A percentile compares a stretch with the other conserved stretches of the same genome.
phyloP scores from a whole-genome alignment of 768 basidiomycete species.

The Pleurotus tuber-regium region DNA sequence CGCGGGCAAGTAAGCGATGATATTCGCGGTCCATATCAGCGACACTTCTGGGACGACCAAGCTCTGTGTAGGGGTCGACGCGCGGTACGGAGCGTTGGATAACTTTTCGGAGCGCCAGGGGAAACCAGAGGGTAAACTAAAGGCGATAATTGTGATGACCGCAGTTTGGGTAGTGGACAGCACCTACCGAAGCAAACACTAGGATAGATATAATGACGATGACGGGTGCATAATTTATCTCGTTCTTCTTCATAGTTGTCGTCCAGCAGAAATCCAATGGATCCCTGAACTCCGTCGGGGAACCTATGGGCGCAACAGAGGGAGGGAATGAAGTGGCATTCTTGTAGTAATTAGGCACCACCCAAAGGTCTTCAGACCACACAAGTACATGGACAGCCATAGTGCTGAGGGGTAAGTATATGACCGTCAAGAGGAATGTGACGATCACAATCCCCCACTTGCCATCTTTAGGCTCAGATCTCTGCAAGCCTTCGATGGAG shows the following conservation, averaged over 20 bases:
- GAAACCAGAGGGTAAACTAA: constrained; percentile 71
- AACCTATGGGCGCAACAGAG: constrained; percentile 48
- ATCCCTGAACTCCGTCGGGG: constrained; percentile 52
- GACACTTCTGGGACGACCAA: constrained; percentile 58
- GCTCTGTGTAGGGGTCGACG: constrained; percentile 66
- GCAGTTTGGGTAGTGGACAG: too few species aligned
- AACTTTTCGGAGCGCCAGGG: constrained; percentile 55
- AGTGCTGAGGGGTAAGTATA: constrained; percentile 77
- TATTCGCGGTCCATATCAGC: constrained; percentile 70
- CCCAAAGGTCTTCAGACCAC: constrained; percentile 79
- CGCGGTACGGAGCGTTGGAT: constrained; percentile 58
- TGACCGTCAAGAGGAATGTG: constrained; percentile 62
- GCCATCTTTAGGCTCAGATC: constrained; percentile 34
- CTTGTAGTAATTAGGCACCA: constrained; percentile 63
- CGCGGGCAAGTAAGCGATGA: constrained; percentile 58
- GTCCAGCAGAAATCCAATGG: constrained; percentile 77
- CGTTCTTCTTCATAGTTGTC: constrained; percentile 69
- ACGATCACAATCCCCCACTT: constrained; percentile 57
- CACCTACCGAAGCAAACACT: constrained; percentile 51
- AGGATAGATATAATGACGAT: constrained; percentile 56
- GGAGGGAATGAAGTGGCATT: constrained; percentile 55
- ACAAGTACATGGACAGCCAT: constrained; percentile 75
- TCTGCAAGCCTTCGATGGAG: constrained; percentile 54
- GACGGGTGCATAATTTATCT: constrained; percentile 66
- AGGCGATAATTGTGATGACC: too few species aligned